phyloP scores from a whole-genome alignment of 805 yeast species.

The Kregervanrija fluxuum region DNA sequence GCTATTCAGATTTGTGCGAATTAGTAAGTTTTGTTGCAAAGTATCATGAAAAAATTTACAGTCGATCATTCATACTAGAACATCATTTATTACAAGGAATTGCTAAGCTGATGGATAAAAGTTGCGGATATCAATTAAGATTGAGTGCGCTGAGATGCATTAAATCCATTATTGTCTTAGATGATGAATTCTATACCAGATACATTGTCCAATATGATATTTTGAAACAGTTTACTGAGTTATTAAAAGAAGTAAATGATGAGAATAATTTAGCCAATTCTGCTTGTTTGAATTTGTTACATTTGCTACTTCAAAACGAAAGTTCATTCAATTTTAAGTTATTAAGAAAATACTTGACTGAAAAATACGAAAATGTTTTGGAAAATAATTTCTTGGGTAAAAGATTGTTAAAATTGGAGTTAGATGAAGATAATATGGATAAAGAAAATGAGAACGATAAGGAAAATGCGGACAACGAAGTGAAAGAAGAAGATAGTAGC shows the following conservation, averaged over 20 bases:
- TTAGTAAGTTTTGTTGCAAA: constrained; percentile 58
- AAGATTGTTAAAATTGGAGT: constrained; percentile 1
- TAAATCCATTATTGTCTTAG: constrained; percentile 51
- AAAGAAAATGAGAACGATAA: constrained; percentile 1
- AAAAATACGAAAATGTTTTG: constrained; percentile 11
- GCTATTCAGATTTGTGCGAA: constrained; percentile 48
- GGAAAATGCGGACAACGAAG: constrained; percentile 2
- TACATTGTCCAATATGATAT: constrained; percentile 52
- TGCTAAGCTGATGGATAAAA: constrained; percentile 36
- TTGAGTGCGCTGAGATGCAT: constrained; percentile 65
- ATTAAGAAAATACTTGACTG: constrained; percentile 16
- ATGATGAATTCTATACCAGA: constrained; percentile 54
- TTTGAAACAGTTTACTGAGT: constrained; percentile 39
- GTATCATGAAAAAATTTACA: constrained; percentile 50
- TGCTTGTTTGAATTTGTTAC: constrained; percentile 56
- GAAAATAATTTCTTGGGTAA: constrained; percentile 17
- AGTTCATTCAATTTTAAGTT: constrained; percentile 14
- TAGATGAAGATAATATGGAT: background rate
- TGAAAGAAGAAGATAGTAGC: background rate
- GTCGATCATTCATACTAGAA: constrained; percentile 58
- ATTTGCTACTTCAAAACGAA: constrained; percentile 16
- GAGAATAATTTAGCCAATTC: constrained; percentile 66
- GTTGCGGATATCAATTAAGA: constrained; percentile 45
- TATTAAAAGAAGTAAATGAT: constrained; percentile 40
- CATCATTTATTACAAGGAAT: constrained; percentile 53